Conservation (phyloP, 352 stramenopile species). For the Pelagophyceae sp. region DNA sequence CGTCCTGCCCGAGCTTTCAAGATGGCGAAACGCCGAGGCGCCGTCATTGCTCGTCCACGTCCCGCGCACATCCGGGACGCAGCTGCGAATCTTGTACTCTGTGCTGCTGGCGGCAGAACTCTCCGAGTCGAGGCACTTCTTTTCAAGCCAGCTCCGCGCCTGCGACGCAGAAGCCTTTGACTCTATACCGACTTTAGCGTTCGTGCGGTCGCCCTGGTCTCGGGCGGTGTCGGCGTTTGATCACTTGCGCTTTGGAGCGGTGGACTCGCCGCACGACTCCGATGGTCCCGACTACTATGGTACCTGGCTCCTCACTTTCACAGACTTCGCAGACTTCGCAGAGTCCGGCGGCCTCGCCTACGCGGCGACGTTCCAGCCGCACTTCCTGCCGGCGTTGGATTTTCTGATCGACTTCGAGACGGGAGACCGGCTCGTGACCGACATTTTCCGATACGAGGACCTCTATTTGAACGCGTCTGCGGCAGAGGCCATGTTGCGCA, state of each 20-base stretch:
- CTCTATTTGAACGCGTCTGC: no score
- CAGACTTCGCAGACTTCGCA: neutral
- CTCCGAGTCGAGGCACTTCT: neutral
- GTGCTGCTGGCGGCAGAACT: neutral
- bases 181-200: neutral
- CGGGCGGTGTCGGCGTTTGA: neutral
- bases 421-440: neutral
- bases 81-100: neutral
- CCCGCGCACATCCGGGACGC: conserved; percentile 1
- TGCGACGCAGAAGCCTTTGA: neutral
- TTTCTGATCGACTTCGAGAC: neutral
- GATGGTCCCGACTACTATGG: neutral
- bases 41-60: conserved; percentile 2
- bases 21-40: neutral
- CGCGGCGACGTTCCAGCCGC: neutral
- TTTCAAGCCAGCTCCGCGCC: neutral
- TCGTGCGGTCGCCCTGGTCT: neutral
- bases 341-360: conserved; percentile 1
- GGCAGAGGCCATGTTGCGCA: neutral
- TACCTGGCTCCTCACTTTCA: neutral
- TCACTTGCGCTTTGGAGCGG: neutral
- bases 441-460: neutral
- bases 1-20: neutral
- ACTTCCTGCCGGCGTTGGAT: conserved; percentile 4
- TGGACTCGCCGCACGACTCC: neutral